phyloP scores from a whole-genome alignment of 2,329 filamentous ascomycete species.

The Diaporthe velutina region DNA sequence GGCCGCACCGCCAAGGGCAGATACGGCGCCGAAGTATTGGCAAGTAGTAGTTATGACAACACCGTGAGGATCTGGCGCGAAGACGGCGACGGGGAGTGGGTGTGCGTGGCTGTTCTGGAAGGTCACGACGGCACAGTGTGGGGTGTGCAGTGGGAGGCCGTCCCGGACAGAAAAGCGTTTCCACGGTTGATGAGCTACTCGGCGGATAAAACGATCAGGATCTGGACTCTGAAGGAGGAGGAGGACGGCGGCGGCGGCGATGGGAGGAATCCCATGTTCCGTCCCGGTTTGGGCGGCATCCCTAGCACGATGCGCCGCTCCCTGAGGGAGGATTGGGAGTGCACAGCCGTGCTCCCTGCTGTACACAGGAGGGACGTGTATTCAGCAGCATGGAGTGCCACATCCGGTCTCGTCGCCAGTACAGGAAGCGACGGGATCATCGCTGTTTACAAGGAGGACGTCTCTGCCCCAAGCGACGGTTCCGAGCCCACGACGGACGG shows the following conservation, averaged over 20 bases:
- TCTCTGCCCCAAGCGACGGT: conserved; percentile 29
- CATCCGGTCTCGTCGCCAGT: conserved; percentile 84
- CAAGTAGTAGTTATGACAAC: conserved; percentile 94
- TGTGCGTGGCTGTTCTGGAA: conserved; percentile 84
- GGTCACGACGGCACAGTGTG: conserved; percentile 91
- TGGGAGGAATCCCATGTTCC: conserved; percentile 45
- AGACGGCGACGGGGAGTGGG: conserved; percentile 91
- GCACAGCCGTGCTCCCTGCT: conserved; percentile 80
- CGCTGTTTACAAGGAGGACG: conserved; percentile 79
- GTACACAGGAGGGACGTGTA: conserved; percentile 87
- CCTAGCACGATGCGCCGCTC: conserved; percentile 90
- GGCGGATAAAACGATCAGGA: conserved; percentile 82
- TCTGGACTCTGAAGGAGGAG: conserved; percentile 79
- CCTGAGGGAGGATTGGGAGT: conserved; percentile 85
- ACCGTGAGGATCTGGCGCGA: conserved; percentile 90
- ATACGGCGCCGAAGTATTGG: conserved; percentile 79
- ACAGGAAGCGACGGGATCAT: conserved; percentile 89
- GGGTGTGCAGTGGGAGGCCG: conserved; percentile 81
- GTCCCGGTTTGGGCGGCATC: conserved; percentile 69
- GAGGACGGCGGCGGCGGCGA: conserved; percentile 59
- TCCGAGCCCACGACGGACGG: not conserved
- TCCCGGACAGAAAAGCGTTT: conserved; percentile 56
- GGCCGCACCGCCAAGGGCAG: conserved; percentile 59
- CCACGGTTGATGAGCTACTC: conserved; percentile 84
- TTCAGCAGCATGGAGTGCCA: conserved; percentile 84